These are phyloP conservation scores for Eutrema japonicum DNA, from an alignment of 345 rosid genomes.

Conservation along the genomic window DNA sequence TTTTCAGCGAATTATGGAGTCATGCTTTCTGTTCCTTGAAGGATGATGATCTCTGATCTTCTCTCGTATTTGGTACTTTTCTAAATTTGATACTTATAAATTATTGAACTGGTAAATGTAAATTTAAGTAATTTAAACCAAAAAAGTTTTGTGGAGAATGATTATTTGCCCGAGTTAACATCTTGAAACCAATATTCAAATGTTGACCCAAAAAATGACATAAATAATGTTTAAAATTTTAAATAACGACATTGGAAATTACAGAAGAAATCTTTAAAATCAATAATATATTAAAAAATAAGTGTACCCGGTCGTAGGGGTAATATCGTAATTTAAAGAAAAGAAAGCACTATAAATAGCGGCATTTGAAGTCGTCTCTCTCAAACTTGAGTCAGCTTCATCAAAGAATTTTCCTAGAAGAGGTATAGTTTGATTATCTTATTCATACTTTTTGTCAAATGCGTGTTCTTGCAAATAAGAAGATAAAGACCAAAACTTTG, in stretches of 20 bases:
- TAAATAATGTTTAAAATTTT: not conserved
- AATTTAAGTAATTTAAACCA: not conserved
- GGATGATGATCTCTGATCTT: not conserved
- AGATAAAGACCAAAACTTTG: constrained; percentile 5
- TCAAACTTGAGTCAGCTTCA: constrained; percentile 26
- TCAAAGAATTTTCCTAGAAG: constrained; percentile 9
- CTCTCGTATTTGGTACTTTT: constrained; percentile 3
- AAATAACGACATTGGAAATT: not conserved
- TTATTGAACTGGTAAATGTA: constrained; percentile 9
- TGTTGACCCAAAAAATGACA: not conserved
- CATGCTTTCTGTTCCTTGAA: constrained; percentile 37
- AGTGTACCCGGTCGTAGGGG: not conserved
- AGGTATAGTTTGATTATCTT: constrained; percentile 24
- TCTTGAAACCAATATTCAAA: constrained; percentile 7
- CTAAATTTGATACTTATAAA: not conserved
- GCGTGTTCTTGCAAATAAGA: constrained; percentile 18
- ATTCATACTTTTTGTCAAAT: constrained; percentile 11
- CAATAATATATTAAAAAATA: too few species aligned
- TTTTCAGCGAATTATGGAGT: constrained; percentile 31
- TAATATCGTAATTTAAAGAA: not conserved
- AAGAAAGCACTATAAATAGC: constrained; percentile 22
- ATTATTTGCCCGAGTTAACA: not conserved
- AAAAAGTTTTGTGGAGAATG: constrained; percentile 3
- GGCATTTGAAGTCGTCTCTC: constrained; percentile 13
- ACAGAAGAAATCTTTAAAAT: not conserved